These are phyloP conservation scores for Craterostigma plantagineum DNA, from an alignment of 257 asterid species.

Conservation along the genomic window DNA sequence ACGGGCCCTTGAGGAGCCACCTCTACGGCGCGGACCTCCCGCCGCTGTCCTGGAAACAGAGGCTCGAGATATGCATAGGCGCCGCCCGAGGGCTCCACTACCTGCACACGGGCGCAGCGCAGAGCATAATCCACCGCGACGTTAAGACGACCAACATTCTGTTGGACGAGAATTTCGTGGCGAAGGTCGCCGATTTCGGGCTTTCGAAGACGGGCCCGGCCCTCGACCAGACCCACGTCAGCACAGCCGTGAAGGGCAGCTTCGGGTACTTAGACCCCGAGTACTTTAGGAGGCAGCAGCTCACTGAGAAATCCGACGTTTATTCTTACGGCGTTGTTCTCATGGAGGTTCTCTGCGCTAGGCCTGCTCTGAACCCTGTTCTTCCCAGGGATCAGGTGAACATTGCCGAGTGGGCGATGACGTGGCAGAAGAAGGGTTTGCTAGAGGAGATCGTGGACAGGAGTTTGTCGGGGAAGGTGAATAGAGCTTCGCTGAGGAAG, in stretches of 20 bases:
- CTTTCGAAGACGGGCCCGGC: constrained; percentile 68
- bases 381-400: constrained; percentile 71
- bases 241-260: constrained; percentile 78
- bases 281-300: constrained; percentile 68
- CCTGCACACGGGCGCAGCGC: constrained; percentile 70
- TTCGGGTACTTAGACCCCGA: constrained; percentile 76
- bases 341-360: constrained; percentile 58
- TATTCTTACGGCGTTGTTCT: constrained; percentile 72
- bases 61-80: constrained; percentile 68
- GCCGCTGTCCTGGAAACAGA: constrained; percentile 48
- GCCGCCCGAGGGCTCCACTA: constrained; percentile 78
- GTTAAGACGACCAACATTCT: constrained; percentile 68
- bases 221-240: constrained; percentile 63
- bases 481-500: constrained; percentile 45
- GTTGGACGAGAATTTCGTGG: constrained; percentile 50
- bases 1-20: constrained; percentile 71
- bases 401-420: constrained; percentile 79
- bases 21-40: constrained; percentile 60
- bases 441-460: constrained; percentile 52
- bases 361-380: constrained; percentile 68
- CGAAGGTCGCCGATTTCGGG: constrained; percentile 74
- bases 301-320: constrained; percentile 68
- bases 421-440: constrained; percentile 74
- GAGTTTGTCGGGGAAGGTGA: constrained; percentile 46
- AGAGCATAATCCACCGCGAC: constrained; percentile 60